These are phyloP conservation scores for Thuja plicata DNA, from an alignment of 83 land plant genomes.

Conservation along the genomic window DNA sequence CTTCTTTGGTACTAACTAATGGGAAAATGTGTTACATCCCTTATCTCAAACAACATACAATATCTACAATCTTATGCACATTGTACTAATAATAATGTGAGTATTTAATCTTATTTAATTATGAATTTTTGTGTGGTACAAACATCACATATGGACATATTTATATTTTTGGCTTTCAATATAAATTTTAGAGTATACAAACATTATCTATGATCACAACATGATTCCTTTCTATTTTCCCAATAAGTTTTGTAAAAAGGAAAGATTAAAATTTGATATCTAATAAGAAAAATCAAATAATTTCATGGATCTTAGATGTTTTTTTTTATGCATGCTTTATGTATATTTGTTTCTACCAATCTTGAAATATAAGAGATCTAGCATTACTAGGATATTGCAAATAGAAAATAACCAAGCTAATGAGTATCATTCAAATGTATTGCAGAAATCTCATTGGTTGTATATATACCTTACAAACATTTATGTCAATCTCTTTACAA, in stretches of 20 bases:
- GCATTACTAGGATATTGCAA: background rate
- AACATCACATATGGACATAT: background rate
- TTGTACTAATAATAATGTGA: conserved; percentile 50
- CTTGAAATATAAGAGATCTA: background rate
- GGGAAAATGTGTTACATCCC: conserved; percentile 57
- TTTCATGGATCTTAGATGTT: no score
- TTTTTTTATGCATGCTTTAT: background rate
- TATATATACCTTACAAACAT: background rate
- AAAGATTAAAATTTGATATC: background rate
- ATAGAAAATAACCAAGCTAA: background rate
- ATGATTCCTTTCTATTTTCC: background rate
- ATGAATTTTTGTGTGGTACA: background rate
- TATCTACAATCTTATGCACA: conserved; percentile 76
- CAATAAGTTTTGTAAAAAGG: background rate
- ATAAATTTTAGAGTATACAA: background rate
- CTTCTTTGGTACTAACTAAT: conserved; percentile 77
- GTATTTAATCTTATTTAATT: background rate
- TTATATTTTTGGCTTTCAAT: no score
- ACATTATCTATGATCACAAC: background rate
- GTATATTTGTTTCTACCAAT: background rate
- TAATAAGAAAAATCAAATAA: background rate
- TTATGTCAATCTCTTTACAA: background rate
- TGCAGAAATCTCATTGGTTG: background rate
- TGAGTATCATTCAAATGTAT: background rate
- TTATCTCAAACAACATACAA: conserved; percentile 21